Evolutionary conservation across 2,329 filamentous ascomycete species (phyloP).

Genomic region (Microsporum ferrugineum): DNA sequence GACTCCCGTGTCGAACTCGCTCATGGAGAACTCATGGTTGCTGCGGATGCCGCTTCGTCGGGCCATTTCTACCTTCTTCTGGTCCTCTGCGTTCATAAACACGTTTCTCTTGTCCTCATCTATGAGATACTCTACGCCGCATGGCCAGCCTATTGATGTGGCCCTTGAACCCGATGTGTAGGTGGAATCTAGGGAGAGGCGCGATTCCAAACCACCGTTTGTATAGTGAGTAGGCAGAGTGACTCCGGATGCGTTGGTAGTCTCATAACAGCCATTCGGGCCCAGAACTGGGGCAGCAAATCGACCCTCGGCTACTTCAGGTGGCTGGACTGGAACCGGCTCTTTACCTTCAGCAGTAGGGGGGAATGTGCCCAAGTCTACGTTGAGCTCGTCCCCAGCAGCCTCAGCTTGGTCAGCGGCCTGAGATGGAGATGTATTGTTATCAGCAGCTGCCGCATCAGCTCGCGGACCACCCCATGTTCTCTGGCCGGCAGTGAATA

Average conservation of each 20-base stretch:
- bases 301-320: slow-evolving; percentile 62
- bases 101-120: slow-evolving; percentile 46
- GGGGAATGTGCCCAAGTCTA: slow-evolving; percentile 76
- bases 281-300: slow-evolving; percentile 62
- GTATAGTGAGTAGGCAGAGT: slow-evolving; percentile 42
- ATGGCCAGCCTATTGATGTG: slow-evolving; percentile 53
- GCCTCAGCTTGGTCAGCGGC: slow-evolving; percentile 72
- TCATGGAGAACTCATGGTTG: background rate
- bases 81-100: slow-evolving; percentile 66
- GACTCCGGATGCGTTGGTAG: slow-evolving; percentile 55
- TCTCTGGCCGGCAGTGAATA: slow-evolving; percentile 84
- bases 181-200: slow-evolving; percentile 57
- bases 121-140: slow-evolving; percentile 63
- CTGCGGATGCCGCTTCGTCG: slow-evolving; percentile 31
- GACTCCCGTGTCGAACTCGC: background rate
- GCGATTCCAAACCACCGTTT: slow-evolving; percentile 41
- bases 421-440: slow-evolving; percentile 62
- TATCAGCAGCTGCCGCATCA: slow-evolving; percentile 71
- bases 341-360: slow-evolving; percentile 30
- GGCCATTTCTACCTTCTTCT: slow-evolving; percentile 59
- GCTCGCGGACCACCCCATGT: slow-evolving; percentile 93
- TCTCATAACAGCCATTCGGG: slow-evolving; percentile 57
- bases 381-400: slow-evolving; percentile 75
- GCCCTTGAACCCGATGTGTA: slow-evolving; percentile 44
- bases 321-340: slow-evolving; percentile 57